Evolutionary conservation across 352 stramenopile genomes (phyloP), one percentile per base, ranked within the genome.

Genomic region (Vaucheria bursata): DNA sequence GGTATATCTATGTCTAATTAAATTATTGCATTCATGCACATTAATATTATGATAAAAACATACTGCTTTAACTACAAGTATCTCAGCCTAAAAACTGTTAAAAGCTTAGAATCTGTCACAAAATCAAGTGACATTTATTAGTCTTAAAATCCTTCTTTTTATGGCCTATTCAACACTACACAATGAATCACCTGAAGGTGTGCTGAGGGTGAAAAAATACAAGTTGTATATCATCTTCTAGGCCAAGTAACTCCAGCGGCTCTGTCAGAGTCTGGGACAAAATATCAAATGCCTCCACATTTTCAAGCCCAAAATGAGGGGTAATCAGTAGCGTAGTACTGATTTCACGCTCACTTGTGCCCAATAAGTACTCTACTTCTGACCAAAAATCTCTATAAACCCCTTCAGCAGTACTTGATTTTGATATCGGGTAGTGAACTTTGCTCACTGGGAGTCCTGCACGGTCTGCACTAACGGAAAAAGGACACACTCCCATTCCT

Each of bases 141-240:
- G n/a, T n/a, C n/a, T n/a, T n/a, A n/a, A n/a, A n/a, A n/a, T n/a
- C n/a, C n/a, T n/a, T n/a, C n/a, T n/a, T 1, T 1, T 1, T 1
- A 6, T 68, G 31, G 25, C 29, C 29, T 29, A 29, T 31, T 29
- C 29, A 64, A 25, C 29, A 64, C 29, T 1, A 64, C n/a, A 1
- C n/a, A n/a, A n/a, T n/a, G n/a, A n/a, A 37, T 90, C 86, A 50
- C 89, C 80, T 78, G 78, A 94, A 94, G 32, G 82, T 86, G 88
- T 89, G 92, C n/a, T 91, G 70, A 0, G 90, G 90, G 86, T 94
- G 90, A 78, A 94, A 94, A 80, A 94, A 94, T 8, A 94, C 90
- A 5, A 94, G 82, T 76, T 94, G 90, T 52, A 93, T 82, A 66
- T 89, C 77, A 45, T 88, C 74, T 77, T 88, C 85, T 39, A 87